Evolutionary conservation across 106 monocot genomes (phyloP).

Genomic region (Allium fistulosum): DNA sequence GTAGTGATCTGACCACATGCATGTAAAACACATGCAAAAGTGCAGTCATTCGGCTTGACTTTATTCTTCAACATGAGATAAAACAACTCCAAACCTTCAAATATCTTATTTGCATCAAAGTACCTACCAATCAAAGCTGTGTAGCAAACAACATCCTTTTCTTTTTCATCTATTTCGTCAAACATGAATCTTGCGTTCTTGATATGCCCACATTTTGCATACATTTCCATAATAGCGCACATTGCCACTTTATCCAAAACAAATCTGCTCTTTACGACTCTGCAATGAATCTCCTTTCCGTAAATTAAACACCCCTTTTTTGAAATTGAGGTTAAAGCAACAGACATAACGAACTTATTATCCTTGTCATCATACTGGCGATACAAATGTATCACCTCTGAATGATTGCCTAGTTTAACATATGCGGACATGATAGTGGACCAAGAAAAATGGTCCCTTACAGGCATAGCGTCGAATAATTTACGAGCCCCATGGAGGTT

Average conservation of each 20-base stretch:
- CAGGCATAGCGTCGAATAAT: conserved; percentile 11
- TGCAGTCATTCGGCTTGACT: conserved; percentile 18
- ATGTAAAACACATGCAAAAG: conserved; percentile 16
- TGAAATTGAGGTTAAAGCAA: conserved; percentile 7
- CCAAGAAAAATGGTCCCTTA: conserved; percentile 19
- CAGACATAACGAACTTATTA: conserved; percentile 12
- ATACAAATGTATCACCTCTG: conserved; percentile 8
- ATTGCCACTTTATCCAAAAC: conserved; percentile 11
- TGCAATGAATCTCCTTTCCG: conserved; percentile 19
- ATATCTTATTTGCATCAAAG: conserved; percentile 6
- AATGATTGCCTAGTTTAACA: neutral
- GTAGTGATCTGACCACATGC: conserved; percentile 8
- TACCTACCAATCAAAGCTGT: conserved; percentile 19
- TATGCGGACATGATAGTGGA: conserved; percentile 16
- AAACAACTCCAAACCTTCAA: conserved; percentile 12
- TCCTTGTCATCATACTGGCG: neutral
- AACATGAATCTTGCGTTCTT: conserved; percentile 6
- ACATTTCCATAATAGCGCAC: conserved; percentile 14
- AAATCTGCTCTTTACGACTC: neutral
- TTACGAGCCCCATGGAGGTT: conserved; percentile 9
- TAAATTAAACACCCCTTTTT: neutral
- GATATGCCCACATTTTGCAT: conserved; percentile 11
- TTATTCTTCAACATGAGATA: conserved; percentile 1
- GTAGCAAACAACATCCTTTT: conserved; percentile 19
- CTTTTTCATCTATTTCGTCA: conserved; percentile 5